Evolutionary conservation across 2,329 filamentous ascomycete species (phyloP).

Genomic region (Verticillium longisporum): DNA sequence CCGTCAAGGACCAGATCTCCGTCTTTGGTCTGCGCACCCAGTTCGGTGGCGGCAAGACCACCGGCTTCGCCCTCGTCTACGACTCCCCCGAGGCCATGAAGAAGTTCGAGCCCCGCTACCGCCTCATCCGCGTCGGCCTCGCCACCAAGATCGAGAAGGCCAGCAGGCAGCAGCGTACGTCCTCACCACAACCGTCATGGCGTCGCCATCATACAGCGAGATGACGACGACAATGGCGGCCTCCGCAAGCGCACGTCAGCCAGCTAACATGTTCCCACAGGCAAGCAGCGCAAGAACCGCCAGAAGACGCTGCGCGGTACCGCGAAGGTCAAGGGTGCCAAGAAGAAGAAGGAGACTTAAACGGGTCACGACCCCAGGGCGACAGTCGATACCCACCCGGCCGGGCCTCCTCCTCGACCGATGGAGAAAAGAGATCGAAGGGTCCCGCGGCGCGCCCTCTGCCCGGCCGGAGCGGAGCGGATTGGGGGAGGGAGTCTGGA

Average conservation of each 20-base stretch:
- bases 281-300: slow-evolving; percentile 99
- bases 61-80: slow-evolving; percentile 97
- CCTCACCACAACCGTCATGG: slow-evolving; percentile 5
- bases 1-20: slow-evolving; percentile 92
- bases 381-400: background rate
- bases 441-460: background rate
- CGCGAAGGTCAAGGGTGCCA: slow-evolving; percentile 94
- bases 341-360: slow-evolving; percentile 75
- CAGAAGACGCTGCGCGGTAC: slow-evolving; percentile 97
- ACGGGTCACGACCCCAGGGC: background rate
- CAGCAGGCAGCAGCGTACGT: slow-evolving; percentile 98
- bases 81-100: slow-evolving; percentile 97
- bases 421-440: background rate
- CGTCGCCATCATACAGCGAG: background rate
- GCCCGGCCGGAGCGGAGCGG: slow-evolving; percentile 6
- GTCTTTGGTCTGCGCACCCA: slow-evolving; percentile 98
- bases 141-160: slow-evolving; percentile 95
- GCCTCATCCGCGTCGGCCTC: slow-evolving; percentile 87
- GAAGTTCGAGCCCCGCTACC: slow-evolving; percentile 99
- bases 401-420: background rate
- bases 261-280: slow-evolving; percentile 43
- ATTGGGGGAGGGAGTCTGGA: background rate
- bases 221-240: background rate
- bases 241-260: background rate
- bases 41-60: slow-evolving; percentile 99